These are phyloP conservation scores for Citrullus mucosospermus DNA, from an alignment of 306 rosid species.

Conservation along the genomic window DNA sequence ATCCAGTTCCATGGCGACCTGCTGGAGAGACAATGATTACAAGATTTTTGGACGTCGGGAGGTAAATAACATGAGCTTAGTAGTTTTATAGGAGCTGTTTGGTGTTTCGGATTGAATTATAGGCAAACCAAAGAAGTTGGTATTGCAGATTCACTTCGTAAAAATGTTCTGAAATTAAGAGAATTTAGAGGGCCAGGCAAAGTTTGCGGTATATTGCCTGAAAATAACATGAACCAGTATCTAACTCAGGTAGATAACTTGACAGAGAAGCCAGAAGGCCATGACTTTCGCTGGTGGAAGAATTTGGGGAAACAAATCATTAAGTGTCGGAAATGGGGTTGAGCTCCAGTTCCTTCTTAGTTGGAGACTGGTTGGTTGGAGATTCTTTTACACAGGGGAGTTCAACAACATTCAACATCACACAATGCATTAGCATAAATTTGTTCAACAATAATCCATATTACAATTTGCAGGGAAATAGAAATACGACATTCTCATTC, in stretches of 20 bases:
- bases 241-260: neutral
- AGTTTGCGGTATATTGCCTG: neutral
- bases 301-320: neutral
- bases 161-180: neutral
- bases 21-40: neutral
- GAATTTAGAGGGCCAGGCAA: neutral
- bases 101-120: neutral
- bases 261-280: neutral
- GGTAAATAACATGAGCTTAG: neutral
- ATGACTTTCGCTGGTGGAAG: neutral
- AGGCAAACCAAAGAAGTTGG: neutral
- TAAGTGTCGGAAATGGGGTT: neutral
- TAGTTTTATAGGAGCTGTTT: neutral
- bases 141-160: neutral
- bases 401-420: neutral
- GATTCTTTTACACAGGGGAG: neutral
- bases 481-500: neutral
- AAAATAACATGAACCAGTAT: neutral
- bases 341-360: neutral
- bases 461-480: neutral
- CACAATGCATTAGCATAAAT: neutral
- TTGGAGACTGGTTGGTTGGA: neutral
- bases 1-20: slow-evolving; percentile 3
- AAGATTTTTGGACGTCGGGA: neutral
- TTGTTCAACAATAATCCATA: neutral